Evolutionary conservation across 805 yeast genomes (phyloP).

Genomic region (Maudiozyma serrabonitensis): DNA sequence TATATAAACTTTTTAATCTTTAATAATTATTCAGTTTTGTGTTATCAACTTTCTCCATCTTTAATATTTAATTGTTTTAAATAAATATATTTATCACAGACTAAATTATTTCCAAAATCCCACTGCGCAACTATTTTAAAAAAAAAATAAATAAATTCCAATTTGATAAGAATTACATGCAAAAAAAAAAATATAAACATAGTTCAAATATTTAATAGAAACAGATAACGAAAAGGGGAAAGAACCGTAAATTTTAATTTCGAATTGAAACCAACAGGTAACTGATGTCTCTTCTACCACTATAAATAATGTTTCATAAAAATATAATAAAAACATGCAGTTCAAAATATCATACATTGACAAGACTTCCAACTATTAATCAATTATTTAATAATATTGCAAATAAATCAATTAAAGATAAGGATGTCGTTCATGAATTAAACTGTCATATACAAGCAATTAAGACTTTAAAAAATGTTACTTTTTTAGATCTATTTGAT

Average conservation of each 20-base stretch:
- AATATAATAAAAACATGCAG: background rate
- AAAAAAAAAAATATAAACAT: no score
- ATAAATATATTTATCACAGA: no score
- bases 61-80: no score
- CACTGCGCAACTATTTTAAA: no score
- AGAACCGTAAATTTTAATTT: no score
- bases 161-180: no score
- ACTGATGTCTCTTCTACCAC: no score
- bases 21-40: background rate
- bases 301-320: background rate
- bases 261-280: no score
- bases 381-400: background rate
- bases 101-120: no score
- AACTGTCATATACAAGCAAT: conserved; percentile 72
- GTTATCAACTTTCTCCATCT: background rate
- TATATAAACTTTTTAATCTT: background rate
- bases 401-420: conserved; percentile 9
- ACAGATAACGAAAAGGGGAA: no score
- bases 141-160: no score
- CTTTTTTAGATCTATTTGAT: conserved; percentile 73
- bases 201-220: no score
- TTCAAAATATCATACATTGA: background rate
- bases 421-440: conserved; percentile 16
- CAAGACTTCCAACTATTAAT: conserved; percentile 1
- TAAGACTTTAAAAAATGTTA: conserved; percentile 62